A percentile compares a stretch with the other conserved stretches of the same genome.
These are phyloP conservation scores for Agaricus subrufescens DNA, from an alignment of 768 basidiomycete genomes.

Conservation along the genomic window DNA sequence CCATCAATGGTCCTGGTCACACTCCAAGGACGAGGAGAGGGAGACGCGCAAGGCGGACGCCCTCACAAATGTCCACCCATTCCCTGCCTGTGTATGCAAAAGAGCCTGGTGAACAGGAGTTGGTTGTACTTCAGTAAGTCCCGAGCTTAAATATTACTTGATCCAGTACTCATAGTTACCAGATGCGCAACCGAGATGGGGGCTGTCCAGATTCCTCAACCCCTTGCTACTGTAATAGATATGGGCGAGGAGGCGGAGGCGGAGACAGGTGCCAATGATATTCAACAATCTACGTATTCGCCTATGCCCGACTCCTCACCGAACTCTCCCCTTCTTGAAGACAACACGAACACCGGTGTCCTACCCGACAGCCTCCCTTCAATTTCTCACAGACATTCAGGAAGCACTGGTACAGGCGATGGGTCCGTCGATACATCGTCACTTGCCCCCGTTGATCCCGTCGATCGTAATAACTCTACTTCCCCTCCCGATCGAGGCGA, in stretches of 20 bases:
- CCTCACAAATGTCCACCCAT: conserved; percentile 76
- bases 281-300: conserved; percentile 28
- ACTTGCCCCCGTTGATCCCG: conserved; percentile 20
- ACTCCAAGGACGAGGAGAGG: conserved; percentile 19
- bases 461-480: conserved; percentile 17
- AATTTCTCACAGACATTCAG: conserved; percentile 17
- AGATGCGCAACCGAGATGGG: conserved; percentile 51
- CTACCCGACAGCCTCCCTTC: conserved; percentile 15
- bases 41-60: conserved; percentile 51
- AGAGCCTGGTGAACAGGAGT: conserved; percentile 78
- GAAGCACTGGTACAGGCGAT: conserved; percentile 25
- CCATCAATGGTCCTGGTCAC: conserved; percentile 21
- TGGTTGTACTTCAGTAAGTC: conserved; percentile 58
- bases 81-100: conserved; percentile 79
- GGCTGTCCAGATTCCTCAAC: conserved; percentile 36
- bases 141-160: neutral
- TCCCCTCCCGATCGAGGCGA: conserved; percentile 44
- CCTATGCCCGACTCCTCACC: conserved; percentile 35
- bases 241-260: conserved; percentile 32
- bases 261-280: conserved; percentile 26
- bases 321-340: conserved; percentile 35
- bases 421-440: conserved; percentile 27
- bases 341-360: conserved; percentile 22
- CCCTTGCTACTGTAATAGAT: conserved; percentile 34
- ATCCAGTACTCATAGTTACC: neutral